Percentiles rank a stretch among this genome's conserved stretches.
Conservation (phyloP, 2,329 filamentous ascomycete species). For the Dothistroma septosporum region DNA sequence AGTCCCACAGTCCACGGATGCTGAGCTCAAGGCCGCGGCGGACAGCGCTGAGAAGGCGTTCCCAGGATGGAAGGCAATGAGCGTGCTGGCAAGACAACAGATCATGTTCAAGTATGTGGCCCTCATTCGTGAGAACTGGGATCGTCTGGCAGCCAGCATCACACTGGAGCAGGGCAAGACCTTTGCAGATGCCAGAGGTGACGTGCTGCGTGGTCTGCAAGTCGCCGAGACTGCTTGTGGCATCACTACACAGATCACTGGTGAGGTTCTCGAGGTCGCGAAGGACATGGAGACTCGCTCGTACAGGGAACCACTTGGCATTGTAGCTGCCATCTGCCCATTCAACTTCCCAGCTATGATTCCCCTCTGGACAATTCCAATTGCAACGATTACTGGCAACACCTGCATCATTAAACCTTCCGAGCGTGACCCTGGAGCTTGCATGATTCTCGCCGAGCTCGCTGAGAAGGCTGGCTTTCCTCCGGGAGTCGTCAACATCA, state of each 20-base stretch:
- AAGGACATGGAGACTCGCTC: slow-evolving; percentile 87
- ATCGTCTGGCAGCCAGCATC: slow-evolving; percentile 77
- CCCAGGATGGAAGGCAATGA: slow-evolving; percentile 67
- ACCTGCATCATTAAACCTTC: slow-evolving; percentile 82
- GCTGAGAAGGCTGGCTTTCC: slow-evolving; percentile 77
- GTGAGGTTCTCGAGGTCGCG: slow-evolving; percentile 77
- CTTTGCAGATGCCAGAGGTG: slow-evolving; percentile 74
- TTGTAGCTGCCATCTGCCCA: slow-evolving; percentile 79
- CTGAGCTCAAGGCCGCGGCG: slow-evolving; percentile 69
- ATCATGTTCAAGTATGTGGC: slow-evolving; percentile 84
- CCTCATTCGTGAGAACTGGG: slow-evolving; percentile 79
- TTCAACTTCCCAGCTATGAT: slow-evolving; percentile 95
- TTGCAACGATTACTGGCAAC: slow-evolving; percentile 79
- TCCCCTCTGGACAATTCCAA: slow-evolving; percentile 83
- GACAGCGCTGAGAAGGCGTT: slow-evolving; percentile 74
- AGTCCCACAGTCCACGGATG: slow-evolving; percentile 75
- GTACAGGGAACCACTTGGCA: slow-evolving; percentile 76
- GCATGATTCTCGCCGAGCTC: slow-evolving; percentile 80
- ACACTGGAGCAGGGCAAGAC: slow-evolving; percentile 88
- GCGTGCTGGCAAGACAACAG: slow-evolving; percentile 69
- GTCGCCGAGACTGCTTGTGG: slow-evolving; percentile 79
- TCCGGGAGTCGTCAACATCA: slow-evolving; percentile 74
- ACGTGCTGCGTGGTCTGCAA: slow-evolving; percentile 77
- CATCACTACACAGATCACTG: slow-evolving; percentile 76
- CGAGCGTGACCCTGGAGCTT: slow-evolving; percentile 76